Conservation (phyloP, 371 early-diverging fungal genomes). For the Saksenaea vasiformis region DNA sequence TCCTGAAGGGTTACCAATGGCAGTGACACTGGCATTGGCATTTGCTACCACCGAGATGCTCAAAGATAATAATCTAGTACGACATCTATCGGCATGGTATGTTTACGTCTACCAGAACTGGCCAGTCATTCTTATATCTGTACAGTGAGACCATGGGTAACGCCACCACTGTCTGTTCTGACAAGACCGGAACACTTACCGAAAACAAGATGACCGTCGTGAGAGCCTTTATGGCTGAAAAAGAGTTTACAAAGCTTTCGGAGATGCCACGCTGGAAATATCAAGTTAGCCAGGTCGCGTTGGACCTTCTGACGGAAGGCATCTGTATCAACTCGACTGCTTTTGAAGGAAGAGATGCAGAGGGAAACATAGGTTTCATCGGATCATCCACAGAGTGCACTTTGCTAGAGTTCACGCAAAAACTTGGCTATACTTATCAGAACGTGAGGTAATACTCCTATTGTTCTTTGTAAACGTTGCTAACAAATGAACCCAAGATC, state of each 20-base stretch:
- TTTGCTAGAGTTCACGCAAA: slow-evolving; percentile 61
- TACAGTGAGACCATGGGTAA: slow-evolving; percentile 83
- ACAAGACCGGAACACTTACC: slow-evolving; percentile 87
- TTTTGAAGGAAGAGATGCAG: slow-evolving; percentile 57
- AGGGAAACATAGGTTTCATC: slow-evolving; percentile 54
- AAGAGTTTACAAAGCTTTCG: slow-evolving; percentile 6
- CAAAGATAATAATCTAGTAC: slow-evolving; percentile 78
- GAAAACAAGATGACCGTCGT: slow-evolving; percentile 87
- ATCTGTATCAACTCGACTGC: slow-evolving; percentile 78
- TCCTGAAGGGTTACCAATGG: slow-evolving; percentile 87
- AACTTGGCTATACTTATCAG: slow-evolving; percentile 47
- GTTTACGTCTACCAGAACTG: background rate
- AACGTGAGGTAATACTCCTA: slow-evolving; percentile 14
- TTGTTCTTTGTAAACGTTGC: background rate
- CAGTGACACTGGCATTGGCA: slow-evolving; percentile 82
- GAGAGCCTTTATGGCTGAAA: slow-evolving; percentile 42
- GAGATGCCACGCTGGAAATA: slow-evolving; percentile 40
- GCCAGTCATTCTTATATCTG: background rate
- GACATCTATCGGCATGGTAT: slow-evolving; percentile 70
- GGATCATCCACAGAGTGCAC: slow-evolving; percentile 53
- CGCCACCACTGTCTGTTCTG: slow-evolving; percentile 83
- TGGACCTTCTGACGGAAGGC: slow-evolving; percentile 39
- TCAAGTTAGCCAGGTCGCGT: slow-evolving; percentile 26
- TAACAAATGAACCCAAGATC: slow-evolving; percentile 30
- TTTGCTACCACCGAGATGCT: slow-evolving; percentile 77